Evolutionary conservation across 139 green algal genomes (phyloP).

Genomic region (Closterium sp.): DNA sequence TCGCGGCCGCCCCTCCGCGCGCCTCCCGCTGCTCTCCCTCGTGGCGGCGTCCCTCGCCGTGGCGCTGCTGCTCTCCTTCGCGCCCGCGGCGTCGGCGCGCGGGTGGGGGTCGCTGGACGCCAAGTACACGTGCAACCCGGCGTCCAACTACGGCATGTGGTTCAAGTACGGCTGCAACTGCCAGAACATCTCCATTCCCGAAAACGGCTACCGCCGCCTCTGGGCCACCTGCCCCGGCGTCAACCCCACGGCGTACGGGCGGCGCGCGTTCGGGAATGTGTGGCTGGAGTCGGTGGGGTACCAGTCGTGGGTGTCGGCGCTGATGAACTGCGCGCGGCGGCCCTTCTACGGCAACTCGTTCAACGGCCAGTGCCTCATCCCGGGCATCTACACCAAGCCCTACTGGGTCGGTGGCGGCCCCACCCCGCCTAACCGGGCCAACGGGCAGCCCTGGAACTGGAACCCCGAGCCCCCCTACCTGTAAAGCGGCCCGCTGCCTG

Average conservation of each 20-base stretch:
- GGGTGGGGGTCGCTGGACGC: not conserved
- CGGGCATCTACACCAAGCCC: not conserved
- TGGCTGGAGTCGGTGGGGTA: not conserved
- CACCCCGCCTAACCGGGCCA: not conserved
- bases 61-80: not conserved
- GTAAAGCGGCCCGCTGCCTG: not conserved
- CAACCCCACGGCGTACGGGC: not conserved
- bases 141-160: not conserved
- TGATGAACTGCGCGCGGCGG: not conserved
- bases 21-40: not conserved
- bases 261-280: not conserved
- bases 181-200: not conserved
- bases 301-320: not conserved
- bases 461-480: not conserved
- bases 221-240: not conserved
- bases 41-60: not conserved
- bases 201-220: not conserved
- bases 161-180: not conserved
- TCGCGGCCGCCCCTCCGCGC: too few species aligned
- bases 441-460: not conserved
- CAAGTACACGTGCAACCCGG: not conserved
- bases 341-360: not conserved
- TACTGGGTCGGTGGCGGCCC: not conserved
- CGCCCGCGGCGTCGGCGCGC: too few species aligned
- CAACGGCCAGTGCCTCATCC: not conserved